phyloP scores from a whole-genome alignment of 148 eudicot genomes.

The Cornus kousa region DNA sequence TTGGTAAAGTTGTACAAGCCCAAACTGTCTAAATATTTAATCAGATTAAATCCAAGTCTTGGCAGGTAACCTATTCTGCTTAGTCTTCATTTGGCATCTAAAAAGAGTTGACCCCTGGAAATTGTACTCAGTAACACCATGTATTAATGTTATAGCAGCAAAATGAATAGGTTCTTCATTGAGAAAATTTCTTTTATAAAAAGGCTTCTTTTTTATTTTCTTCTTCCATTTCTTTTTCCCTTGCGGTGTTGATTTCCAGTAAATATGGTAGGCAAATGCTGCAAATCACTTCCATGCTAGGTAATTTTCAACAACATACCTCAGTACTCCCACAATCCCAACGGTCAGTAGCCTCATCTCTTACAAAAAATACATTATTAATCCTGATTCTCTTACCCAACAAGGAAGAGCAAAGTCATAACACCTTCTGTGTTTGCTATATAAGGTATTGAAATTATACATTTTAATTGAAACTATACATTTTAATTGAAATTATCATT shows the following conservation, averaged over 20 bases:
- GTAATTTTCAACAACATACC: not conserved
- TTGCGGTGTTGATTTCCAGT: not conserved
- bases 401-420: not conserved
- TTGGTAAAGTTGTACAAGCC: not conserved
- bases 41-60: not conserved
- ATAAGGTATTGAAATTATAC: not conserved
- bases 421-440: not conserved
- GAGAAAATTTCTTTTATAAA: not conserved
- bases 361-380: not conserved
- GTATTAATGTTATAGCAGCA: too few species aligned
- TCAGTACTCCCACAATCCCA: not conserved
- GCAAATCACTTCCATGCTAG: not conserved
- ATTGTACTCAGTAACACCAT: not conserved
- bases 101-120: not conserved
- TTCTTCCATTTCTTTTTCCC: not conserved
- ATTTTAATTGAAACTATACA: not conserved
- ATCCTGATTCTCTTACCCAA: not conserved
- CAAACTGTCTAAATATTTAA: not conserved
- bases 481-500: not conserved
- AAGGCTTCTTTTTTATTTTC: not conserved
- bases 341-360: not conserved
- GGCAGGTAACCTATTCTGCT: not conserved
- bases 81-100: not conserved
- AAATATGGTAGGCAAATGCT: not conserved
- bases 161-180: too few species aligned